phyloP scores from a whole-genome alignment of 2,329 filamentous ascomycete species.

The Claviceps pusilla region DNA sequence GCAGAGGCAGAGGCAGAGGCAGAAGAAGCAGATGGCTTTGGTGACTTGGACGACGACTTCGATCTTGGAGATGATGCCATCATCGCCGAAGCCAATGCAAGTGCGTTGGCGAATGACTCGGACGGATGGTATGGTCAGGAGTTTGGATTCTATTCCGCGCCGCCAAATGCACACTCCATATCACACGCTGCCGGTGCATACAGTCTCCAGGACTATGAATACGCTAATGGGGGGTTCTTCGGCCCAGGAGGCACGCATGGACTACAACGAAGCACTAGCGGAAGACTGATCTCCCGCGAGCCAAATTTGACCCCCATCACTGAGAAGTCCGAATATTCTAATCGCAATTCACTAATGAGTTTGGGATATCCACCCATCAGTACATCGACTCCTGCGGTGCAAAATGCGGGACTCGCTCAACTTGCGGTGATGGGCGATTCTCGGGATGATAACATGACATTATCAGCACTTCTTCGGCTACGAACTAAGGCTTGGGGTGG shows the following conservation, averaged over 20 bases:
- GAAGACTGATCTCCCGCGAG: slow-evolving; percentile 60
- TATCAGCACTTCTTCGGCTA: slow-evolving; percentile 57
- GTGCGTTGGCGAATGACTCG: slow-evolving; percentile 77
- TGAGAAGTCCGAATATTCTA: slow-evolving; percentile 89
- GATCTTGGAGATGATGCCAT: slow-evolving; percentile 75
- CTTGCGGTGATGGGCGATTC: slow-evolving; percentile 49
- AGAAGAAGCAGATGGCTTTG: slow-evolving; percentile 31
- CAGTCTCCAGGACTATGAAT: slow-evolving; percentile 32
- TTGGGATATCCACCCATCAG: slow-evolving; percentile 30
- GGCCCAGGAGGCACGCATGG: slow-evolving; percentile 45
- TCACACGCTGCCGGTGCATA: slow-evolving; percentile 25
- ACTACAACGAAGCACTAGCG: slow-evolving; percentile 57
- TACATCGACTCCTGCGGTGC: slow-evolving; percentile 32
- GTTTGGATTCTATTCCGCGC: slow-evolving; percentile 82
- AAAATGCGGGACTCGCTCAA: slow-evolving; percentile 63
- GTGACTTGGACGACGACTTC: slow-evolving; percentile 48
- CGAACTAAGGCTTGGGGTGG: slow-evolving; percentile 67
- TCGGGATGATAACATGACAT: slow-evolving; percentile 52
- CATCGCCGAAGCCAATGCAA: slow-evolving; percentile 88
- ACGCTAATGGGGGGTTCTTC: slow-evolving; percentile 78
- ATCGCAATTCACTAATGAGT: slow-evolving; percentile 79
- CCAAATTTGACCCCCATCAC: slow-evolving; percentile 94
- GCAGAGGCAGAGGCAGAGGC: neutral
- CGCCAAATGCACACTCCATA: slow-evolving; percentile 27
- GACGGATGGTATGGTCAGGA: slow-evolving; percentile 94